Conservation (phyloP, 2,329 filamentous ascomycete genomes). For the Neospermospora avenae region DNA sequence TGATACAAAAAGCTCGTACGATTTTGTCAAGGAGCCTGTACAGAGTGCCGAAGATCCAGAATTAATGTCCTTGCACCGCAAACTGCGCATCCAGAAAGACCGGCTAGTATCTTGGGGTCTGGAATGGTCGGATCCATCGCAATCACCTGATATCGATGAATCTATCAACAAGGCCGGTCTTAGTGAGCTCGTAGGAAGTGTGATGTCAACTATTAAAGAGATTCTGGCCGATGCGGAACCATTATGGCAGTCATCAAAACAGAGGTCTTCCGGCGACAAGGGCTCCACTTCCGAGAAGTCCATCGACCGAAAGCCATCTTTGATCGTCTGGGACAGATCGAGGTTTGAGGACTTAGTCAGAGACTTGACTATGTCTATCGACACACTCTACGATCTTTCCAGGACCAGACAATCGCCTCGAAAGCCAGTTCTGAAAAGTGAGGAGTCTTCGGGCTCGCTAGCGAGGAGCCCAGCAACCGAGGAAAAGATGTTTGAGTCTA, state of each 20-base stretch:
- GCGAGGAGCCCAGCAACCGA: conserved; percentile 33
- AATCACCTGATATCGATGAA: conserved; percentile 68
- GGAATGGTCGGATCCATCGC: conserved; percentile 71
- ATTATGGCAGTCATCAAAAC: conserved; percentile 62
- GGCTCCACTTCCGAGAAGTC: conserved; percentile 21
- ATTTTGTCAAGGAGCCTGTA: conserved; percentile 65
- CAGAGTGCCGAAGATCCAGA: conserved; percentile 65
- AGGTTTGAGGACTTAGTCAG: conserved; percentile 72
- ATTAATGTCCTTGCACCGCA: conserved; percentile 68
- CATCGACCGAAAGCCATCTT: conserved; percentile 51
- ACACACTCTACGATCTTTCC: conserved; percentile 75
- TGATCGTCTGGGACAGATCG: conserved; percentile 66
- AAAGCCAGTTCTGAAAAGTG: conserved; percentile 21
- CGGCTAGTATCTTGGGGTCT: conserved; percentile 75
- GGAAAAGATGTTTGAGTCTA: conserved; percentile 50
- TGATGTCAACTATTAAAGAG: conserved; percentile 78
- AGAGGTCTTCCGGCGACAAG: conserved; percentile 32
- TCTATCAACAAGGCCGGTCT: conserved; percentile 69
- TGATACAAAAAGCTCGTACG: conserved; percentile 75
- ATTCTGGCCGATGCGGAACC: conserved; percentile 73
- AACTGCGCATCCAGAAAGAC: conserved; percentile 71
- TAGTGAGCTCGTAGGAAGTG: conserved; percentile 73
- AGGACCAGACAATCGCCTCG: conserved; percentile 52
- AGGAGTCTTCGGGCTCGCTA: conserved; percentile 19
- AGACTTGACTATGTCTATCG: conserved; percentile 74